phyloP scores from a whole-genome alignment of 768 basidiomycete species.

The Paxillus rubicundulus region DNA sequence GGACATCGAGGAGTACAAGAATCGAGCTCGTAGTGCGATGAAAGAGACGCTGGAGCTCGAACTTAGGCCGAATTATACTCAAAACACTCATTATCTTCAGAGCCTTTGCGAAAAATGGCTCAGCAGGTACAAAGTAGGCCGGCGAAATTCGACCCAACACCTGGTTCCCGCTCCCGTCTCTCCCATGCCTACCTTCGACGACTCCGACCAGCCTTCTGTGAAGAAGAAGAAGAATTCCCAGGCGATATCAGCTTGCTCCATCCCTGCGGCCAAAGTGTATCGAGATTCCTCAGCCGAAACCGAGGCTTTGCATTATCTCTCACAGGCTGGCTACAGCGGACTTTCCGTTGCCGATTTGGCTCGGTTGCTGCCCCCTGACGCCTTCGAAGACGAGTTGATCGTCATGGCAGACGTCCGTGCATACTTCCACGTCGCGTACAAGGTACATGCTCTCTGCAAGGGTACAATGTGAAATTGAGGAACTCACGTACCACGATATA shows the following conservation, averaged over 20 bases:
- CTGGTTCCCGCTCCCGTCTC: neutral
- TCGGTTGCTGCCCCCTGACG: constrained; percentile 24
- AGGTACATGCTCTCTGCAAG: constrained; percentile 34
- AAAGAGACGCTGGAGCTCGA: constrained; percentile 40
- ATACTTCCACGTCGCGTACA: constrained; percentile 55
- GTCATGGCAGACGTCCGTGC: constrained; percentile 58
- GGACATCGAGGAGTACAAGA: constrained; percentile 30
- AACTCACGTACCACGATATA: neutral
- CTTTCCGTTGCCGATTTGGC: constrained; percentile 25
- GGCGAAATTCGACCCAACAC: neutral
- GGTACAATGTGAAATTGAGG: neutral
- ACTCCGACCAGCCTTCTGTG: too few species aligned
- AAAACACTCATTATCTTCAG: constrained; percentile 26
- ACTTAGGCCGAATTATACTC: constrained; percentile 37
- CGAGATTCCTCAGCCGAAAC: too few species aligned
- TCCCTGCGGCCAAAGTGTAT: too few species aligned
- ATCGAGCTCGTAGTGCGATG: constrained; percentile 24
- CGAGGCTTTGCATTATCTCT: constrained; percentile 27
- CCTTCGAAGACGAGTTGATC: constrained; percentile 41
- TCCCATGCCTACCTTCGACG: too few species aligned
- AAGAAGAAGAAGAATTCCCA: too few species aligned
- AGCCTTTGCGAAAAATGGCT: constrained; percentile 26
- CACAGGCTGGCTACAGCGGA: constrained; percentile 27
- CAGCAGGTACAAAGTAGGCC: constrained; percentile 20
- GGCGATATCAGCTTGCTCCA: too few species aligned